Conservation (phyloP, 1,284 basidiomycete genomes). For the Albatrellus sp. region DNA sequence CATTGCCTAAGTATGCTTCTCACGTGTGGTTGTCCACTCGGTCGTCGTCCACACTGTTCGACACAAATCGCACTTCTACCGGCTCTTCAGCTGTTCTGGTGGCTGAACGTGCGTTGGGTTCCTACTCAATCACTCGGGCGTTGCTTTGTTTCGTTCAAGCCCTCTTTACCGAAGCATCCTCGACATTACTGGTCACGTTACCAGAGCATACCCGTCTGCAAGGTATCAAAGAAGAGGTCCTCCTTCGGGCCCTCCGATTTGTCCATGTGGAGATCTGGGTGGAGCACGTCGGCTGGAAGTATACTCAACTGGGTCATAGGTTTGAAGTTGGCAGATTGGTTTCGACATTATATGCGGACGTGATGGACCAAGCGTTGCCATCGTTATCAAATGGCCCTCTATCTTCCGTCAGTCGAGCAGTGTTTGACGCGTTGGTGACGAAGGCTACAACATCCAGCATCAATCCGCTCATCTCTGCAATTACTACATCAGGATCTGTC, state of each 20-base stretch:
- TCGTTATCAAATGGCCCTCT: conserved; percentile 39
- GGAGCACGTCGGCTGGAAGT: conserved; percentile 75
- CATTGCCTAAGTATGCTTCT: conserved; percentile 61
- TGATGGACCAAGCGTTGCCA: conserved; percentile 53
- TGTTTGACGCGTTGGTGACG: conserved; percentile 55
- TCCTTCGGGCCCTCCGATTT: conserved; percentile 65
- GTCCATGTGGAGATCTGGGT: conserved; percentile 81
- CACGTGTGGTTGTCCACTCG: conserved; percentile 81
- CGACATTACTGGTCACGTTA: conserved; percentile 40
- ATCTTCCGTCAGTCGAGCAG: conserved; percentile 40
- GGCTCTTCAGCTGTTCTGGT: conserved; percentile 57
- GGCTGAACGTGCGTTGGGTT: conserved; percentile 59
- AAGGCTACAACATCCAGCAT: conserved; percentile 66
- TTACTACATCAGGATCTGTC: conserved; percentile 49
- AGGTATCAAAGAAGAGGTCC: conserved; percentile 71
- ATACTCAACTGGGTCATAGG: conserved; percentile 60
- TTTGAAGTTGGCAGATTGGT: conserved; percentile 70
- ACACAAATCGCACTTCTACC: conserved; percentile 39
- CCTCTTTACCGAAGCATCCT: conserved; percentile 62
- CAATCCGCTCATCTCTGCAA: conserved; percentile 58
- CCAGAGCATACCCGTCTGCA: conserved; percentile 46
- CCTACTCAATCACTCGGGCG: conserved; percentile 70
- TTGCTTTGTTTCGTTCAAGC: conserved; percentile 67
- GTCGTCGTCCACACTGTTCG: conserved; percentile 67
- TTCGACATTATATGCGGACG: conserved; percentile 49